Conservation (phyloP, 305 asterid genomes). For the Fraxinus sp. region DNA sequence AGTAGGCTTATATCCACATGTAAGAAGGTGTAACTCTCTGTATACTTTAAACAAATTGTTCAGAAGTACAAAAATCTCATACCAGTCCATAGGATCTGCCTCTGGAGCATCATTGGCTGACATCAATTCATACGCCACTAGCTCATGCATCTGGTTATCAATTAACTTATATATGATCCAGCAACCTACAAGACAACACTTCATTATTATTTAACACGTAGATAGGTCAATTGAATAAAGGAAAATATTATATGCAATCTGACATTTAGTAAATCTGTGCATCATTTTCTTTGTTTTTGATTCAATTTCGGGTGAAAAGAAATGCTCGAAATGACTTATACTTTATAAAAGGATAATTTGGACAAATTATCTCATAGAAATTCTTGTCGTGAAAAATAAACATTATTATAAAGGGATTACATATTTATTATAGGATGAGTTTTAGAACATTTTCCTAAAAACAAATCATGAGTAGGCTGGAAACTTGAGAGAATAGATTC, state of each 20-base stretch:
- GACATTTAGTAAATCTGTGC: background rate
- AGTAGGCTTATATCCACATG: background rate
- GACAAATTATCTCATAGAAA: constrained; percentile 2
- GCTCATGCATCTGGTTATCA: constrained; percentile 54
- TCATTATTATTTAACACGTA: constrained; percentile 15
- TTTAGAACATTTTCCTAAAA: background rate
- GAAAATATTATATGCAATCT: background rate
- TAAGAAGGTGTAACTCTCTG: background rate
- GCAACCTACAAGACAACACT: constrained; percentile 59
- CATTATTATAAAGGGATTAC: background rate
- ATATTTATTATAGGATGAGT: background rate
- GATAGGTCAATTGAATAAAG: constrained; percentile 13
- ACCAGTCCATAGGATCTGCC: constrained; percentile 98
- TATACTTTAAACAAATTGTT: background rate
- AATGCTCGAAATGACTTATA: background rate
- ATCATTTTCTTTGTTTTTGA: background rate
- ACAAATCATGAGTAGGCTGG: background rate
- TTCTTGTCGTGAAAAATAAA: background rate
- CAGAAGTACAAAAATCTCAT: constrained; percentile 26
- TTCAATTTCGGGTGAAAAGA: background rate
- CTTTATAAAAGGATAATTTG: constrained; percentile 9
- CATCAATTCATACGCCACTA: constrained; percentile 82
- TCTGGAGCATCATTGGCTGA: constrained; percentile 96
- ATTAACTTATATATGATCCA: constrained; percentile 71
- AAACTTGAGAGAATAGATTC: constrained; percentile 6